phyloP scores from a whole-genome alignment of 257 asterid species.

The Solanum clarkiae region DNA sequence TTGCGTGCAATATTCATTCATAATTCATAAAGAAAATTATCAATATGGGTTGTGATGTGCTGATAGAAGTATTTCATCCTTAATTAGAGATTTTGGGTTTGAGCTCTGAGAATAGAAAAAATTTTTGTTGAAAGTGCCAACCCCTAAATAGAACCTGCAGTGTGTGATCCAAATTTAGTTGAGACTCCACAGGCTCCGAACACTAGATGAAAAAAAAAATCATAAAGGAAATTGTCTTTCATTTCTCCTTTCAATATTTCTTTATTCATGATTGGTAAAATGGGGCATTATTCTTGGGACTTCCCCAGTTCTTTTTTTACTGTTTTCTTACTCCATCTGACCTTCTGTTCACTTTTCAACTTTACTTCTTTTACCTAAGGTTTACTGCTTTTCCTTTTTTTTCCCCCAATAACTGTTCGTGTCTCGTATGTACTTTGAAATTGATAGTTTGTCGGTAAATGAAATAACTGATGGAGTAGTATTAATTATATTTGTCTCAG shows the following conservation, averaged over 20 bases:
- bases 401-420: not conserved
- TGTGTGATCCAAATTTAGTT: rapidly evolving
- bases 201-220: rapidly evolving
- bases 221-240: not conserved
- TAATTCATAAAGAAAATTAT: not conserved
- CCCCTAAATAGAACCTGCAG: too few species aligned
- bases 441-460: not conserved
- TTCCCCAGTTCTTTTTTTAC: not conserved
- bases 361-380: not conserved
- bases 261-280: not conserved
- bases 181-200: rapidly evolving
- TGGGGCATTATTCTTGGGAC: not conserved
- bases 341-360: too few species aligned
- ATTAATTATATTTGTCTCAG: too few species aligned
- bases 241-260: not conserved
- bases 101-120: too few species aligned
- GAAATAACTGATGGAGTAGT: not conserved
- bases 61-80: too few species aligned
- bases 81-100: rapidly evolving
- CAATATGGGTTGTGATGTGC: not conserved
- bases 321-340: not conserved
- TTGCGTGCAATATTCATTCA: not conserved
- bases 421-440: not conserved
- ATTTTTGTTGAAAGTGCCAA: rapidly evolving
- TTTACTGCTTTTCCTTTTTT: not conserved